These are phyloP conservation scores for Aegilops umbellulata DNA, from an alignment of 176 grass and related monocot species.

Conservation along the genomic window DNA sequence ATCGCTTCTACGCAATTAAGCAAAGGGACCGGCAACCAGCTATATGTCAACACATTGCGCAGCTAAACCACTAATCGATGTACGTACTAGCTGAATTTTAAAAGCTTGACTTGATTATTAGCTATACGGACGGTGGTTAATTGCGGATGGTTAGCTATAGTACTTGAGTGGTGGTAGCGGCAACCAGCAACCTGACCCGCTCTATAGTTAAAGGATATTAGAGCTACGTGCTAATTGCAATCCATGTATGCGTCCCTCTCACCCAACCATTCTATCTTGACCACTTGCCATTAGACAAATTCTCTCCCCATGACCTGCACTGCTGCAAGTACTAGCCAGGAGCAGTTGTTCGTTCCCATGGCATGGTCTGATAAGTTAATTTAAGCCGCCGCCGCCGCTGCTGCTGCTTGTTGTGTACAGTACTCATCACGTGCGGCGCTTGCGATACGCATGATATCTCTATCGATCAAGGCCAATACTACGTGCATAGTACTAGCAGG, in stretches of 20 bases:
- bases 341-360: background rate
- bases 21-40: conserved; percentile 1
- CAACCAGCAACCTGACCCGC: background rate
- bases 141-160: conserved; percentile 6
- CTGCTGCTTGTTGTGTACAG: too few relatives aligned
- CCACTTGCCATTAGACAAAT: background rate
- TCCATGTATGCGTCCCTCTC: background rate
- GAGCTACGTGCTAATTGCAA: background rate
- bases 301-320: background rate
- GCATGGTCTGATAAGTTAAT: conserved; percentile 8
- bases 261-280: conserved; percentile 21
- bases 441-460: background rate
- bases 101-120: conserved; percentile 1
- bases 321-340: background rate
- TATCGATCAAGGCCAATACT: background rate
- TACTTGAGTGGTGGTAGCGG: conserved; percentile 18
- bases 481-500: background rate
- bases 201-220: conserved; percentile 15
- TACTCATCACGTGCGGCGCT: conserved; percentile 22
- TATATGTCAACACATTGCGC: background rate
- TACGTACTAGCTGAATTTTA: background rate
- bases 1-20: conserved; percentile 23
- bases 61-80: background rate
- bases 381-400: background rate
- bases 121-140: background rate